Percentiles rank a stretch among this genome's conserved stretches.
phyloP scores from a whole-genome alignment of 2,329 filamentous ascomycete species.

The Boeremia exigua region DNA sequence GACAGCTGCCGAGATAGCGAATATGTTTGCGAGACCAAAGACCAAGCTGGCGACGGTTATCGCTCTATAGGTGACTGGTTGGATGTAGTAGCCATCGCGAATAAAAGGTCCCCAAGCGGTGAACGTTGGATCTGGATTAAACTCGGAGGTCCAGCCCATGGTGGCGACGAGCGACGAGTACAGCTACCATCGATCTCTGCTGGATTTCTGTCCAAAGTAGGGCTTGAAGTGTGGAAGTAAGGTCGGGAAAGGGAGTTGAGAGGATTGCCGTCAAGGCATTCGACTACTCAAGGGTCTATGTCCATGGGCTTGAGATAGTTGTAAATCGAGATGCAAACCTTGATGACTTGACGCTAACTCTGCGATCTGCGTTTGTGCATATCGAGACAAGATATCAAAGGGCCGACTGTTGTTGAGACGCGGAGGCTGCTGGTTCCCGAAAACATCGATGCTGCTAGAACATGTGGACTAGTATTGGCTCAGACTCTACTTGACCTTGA shows the following conservation, averaged over 20 bases:
- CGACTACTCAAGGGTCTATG: no score
- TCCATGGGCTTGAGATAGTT: background rate
- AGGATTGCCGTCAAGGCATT: background rate
- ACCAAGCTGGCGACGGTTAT: conserved; percentile 27
- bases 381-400: background rate
- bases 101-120: conserved; percentile 36
- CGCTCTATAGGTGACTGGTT: conserved; percentile 25
- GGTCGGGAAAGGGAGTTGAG: background rate
- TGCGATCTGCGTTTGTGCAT: conserved; percentile 11
- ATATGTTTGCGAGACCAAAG: conserved; percentile 28
- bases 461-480: background rate
- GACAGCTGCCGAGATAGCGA: conserved; percentile 37
- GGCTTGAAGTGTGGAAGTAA: background rate
- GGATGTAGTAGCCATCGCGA: conserved; percentile 23
- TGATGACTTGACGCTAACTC: conserved; percentile 1
- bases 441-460: background rate
- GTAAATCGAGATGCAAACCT: background rate
- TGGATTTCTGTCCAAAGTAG: background rate
- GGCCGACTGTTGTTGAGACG: conserved; percentile 8
- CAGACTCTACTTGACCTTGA: background rate
- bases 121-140: conserved; percentile 24
- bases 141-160: conserved; percentile 21
- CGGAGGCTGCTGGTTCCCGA: background rate
- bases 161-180: background rate
- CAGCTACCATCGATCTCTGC: background rate